Evolutionary conservation across 2,329 filamentous ascomycete genomes (phyloP), one percentile per base, ranked within the genome.

Genomic region (Colletotrichum higginsianum): DNA sequence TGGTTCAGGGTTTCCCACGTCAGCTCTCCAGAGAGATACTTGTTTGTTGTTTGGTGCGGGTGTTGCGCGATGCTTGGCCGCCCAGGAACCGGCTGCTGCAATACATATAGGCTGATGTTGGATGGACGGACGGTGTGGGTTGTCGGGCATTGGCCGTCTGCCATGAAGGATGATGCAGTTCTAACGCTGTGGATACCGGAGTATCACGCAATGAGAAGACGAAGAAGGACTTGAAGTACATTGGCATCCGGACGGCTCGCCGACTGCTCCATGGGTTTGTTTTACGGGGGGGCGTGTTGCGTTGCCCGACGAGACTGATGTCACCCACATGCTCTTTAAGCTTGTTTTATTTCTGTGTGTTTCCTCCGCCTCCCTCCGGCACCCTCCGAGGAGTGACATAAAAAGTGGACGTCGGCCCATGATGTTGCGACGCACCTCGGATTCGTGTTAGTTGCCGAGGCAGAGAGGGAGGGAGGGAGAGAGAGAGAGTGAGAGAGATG

Each of bases 321-420:
- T 49, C 21, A 66, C 35, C 6, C 21, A 23, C 46, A 16, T 13
- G 26, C 26, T 26, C 8, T 42, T 44, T 44, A 66, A 58, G 35
- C 35, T 44, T 30, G 21, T 30, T n/a, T 61, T 38, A 26, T 26
- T 26, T 26, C 3, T 26, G 35, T n/a, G 13, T 12, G 15, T 3
- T 35, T n/a, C n/a, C 65, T 58, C 62, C 65, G 68, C 52, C 26
- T 63, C 21, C 64, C 68, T 35, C 68, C 68, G 65, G 5, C 30
- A 30, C 30, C 30, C 30, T 30, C 30, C 30, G 30, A 30, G 30
- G 67, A 42, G 12, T 68, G 65, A 63, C 64, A 44, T 40, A 47
- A 71, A 63, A 68, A 63, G 46, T 46, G 65, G 58, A 16, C 57
- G 35, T 71, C 65, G 68, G 68, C 44, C 18, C 50, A 58, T 38